Percentiles rank a stretch among this genome's conserved stretches.
phyloP scores from a whole-genome alignment of 2,329 filamentous ascomycete species.

The Pyrenophora tritici-repentis region DNA sequence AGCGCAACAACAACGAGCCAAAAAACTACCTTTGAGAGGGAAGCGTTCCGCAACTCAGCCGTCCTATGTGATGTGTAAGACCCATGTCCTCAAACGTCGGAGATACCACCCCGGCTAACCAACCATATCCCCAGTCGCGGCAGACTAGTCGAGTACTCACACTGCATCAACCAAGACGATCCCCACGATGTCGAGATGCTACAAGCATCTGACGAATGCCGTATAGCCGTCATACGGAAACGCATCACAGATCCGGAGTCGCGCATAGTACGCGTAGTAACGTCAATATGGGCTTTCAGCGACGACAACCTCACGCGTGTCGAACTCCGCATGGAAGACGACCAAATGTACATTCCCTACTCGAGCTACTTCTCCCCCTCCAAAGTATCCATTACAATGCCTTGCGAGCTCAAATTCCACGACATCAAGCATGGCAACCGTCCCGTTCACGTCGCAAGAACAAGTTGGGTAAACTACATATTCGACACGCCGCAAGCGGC shows the following conservation, averaged over 20 bases:
- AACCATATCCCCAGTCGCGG: slow-evolving; percentile 37
- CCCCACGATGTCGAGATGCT: slow-evolving; percentile 50
- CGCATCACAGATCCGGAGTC: slow-evolving; percentile 46
- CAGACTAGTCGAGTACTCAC: slow-evolving; percentile 50
- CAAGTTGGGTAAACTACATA: slow-evolving; percentile 54
- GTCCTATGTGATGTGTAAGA: slow-evolving; percentile 52
- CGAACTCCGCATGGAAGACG: slow-evolving; percentile 51
- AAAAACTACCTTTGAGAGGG: slow-evolving; percentile 46
- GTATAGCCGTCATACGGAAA: slow-evolving; percentile 52
- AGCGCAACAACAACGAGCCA: slow-evolving; percentile 43
- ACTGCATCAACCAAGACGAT: slow-evolving; percentile 43
- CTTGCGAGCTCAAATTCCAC: slow-evolving; percentile 50
- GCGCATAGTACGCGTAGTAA: slow-evolving; percentile 44
- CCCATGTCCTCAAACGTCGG: not conserved
- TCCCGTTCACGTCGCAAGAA: slow-evolving; percentile 43
- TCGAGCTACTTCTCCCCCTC: slow-evolving; percentile 52
- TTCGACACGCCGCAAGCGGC: slow-evolving; percentile 45
- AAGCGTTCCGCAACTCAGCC: slow-evolving; percentile 51
- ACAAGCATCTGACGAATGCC: slow-evolving; percentile 44
- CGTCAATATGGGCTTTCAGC: slow-evolving; percentile 53
- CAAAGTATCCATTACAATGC: slow-evolving; percentile 51
- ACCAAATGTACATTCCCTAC: slow-evolving; percentile 51
- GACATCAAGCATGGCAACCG: slow-evolving; percentile 42
- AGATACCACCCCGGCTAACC: not conserved
- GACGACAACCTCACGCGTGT: slow-evolving; percentile 50